These are phyloP conservation scores for Phaeotremella skinneri DNA, from an alignment of 768 basidiomycete genomes.

Conservation along the genomic window DNA sequence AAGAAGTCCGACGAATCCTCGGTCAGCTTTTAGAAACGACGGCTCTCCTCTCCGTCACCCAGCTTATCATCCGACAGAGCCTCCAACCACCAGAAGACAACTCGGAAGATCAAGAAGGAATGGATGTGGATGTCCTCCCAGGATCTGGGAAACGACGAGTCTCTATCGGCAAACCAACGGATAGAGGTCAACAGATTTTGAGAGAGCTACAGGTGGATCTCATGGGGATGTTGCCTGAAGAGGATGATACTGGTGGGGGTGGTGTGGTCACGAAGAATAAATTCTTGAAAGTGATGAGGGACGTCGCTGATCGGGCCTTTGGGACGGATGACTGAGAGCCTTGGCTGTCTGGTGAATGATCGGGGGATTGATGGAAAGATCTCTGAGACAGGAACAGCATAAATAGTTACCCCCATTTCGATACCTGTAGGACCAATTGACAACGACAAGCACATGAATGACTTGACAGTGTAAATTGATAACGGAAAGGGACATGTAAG, in stretches of 20 bases:
- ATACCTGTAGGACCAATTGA: neutral
- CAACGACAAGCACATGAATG: neutral
- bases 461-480: neutral
- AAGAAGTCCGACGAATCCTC: neutral
- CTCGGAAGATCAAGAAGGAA: slow-evolving; percentile 6
- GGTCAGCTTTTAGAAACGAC: slow-evolving; percentile 14
- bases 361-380: slow-evolving; percentile 1
- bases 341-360: neutral
- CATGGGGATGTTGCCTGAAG: slow-evolving; percentile 10
- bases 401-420: neutral
- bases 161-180: slow-evolving; percentile 13
- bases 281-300: neutral
- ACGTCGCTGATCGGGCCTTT: neutral
- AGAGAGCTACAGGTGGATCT: slow-evolving; percentile 24
- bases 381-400: neutral
- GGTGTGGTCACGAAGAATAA: neutral
- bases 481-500: too few relatives aligned
- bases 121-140: slow-evolving; percentile 4
- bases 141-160: slow-evolving; percentile 1
- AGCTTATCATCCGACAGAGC: slow-evolving; percentile 13
- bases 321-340: neutral
- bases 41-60: slow-evolving; percentile 21
- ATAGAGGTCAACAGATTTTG: slow-evolving; percentile 8
- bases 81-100: slow-evolving; percentile 8
- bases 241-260: slow-evolving; percentile 1